These are phyloP conservation scores for Biscogniauxia sp. DNA, from an alignment of 2,329 filamentous ascomycete species.

Conservation along the genomic window DNA sequence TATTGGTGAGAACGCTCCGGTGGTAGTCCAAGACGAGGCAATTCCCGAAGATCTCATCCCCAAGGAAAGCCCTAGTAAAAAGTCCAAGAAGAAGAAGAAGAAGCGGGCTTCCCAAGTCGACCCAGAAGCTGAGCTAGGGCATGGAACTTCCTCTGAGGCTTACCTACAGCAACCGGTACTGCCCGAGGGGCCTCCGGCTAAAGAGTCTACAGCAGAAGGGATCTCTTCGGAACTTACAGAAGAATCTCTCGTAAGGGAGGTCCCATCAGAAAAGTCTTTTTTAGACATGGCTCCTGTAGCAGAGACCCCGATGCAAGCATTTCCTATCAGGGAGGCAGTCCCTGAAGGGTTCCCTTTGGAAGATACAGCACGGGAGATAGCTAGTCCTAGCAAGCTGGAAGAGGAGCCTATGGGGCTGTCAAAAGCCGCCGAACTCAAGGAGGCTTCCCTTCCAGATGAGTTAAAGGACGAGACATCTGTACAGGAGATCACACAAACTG, in stretches of 20 bases:
- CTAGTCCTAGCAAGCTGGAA: not conserved
- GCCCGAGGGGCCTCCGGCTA: conserved; percentile 1
- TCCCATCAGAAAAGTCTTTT: not conserved
- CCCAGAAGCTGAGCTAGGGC: conserved; percentile 11
- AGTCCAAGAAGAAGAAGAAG: conserved; percentile 36
- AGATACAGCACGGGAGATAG: not conserved
- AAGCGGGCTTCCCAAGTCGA: conserved; percentile 23
- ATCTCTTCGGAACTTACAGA: not conserved
- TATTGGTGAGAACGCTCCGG: conserved; percentile 14
- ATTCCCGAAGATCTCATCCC: conserved; percentile 17
- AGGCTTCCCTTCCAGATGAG: not conserved
- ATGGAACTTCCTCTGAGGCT: conserved; percentile 10
- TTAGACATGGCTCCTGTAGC: not conserved
- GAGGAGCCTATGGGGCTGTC: not conserved
- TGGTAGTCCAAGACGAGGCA: conserved; percentile 22
- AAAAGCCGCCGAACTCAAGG: not conserved
- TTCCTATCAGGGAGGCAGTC: not conserved
- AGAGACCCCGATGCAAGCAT: not conserved
- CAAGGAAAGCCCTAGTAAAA: conserved; percentile 21
- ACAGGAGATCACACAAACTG: not conserved
- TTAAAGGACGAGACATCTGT: not conserved
- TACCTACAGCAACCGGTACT: conserved; percentile 8
- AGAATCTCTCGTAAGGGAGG: too few relatives aligned
- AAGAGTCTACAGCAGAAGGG: conserved; percentile 1
- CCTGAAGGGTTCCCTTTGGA: not conserved